Evolutionary conservation across 768 basidiomycete species (phyloP).

Genomic region (Tricholoma matsutake): DNA sequence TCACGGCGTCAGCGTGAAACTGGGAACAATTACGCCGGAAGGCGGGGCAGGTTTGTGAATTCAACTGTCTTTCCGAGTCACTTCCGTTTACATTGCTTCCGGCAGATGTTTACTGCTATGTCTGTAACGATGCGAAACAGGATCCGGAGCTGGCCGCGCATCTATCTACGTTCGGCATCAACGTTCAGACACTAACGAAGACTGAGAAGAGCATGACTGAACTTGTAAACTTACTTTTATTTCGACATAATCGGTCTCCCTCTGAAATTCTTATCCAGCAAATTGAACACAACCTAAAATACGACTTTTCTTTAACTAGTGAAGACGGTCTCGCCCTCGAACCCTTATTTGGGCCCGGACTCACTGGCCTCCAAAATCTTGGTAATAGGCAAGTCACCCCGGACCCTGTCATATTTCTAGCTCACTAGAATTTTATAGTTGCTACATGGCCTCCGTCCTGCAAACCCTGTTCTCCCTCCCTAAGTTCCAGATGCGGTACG

Average conservation of each 20-base stretch:
- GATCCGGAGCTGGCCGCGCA: conserved; percentile 76
- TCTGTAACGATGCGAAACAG: conserved; percentile 77
- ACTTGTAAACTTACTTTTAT: conserved; percentile 48
- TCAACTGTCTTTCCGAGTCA: neutral
- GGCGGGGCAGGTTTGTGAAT: conserved; percentile 72
- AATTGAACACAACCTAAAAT: conserved; percentile 94
- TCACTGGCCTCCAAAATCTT: conserved; percentile 89
- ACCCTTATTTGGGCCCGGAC: conserved; percentile 83
- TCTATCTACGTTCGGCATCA: conserved; percentile 82
- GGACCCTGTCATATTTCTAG: neutral
- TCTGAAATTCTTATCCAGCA: conserved; percentile 46
- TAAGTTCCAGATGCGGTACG: conserved; percentile 72
- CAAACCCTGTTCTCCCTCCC: conserved; percentile 84
- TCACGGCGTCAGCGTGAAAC: conserved; percentile 86
- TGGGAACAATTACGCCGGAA: conserved; percentile 96
- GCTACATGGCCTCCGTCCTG: conserved; percentile 95
- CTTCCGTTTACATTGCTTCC: neutral
- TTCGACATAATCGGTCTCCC: conserved; percentile 17
- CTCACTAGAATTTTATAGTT: conserved; percentile 43
- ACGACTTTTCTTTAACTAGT: conserved; percentile 87
- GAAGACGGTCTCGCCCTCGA: conserved; percentile 86
- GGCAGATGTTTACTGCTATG: conserved; percentile 90
- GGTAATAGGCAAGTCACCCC: conserved; percentile 64
- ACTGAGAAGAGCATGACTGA: conserved; percentile 98
- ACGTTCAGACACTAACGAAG: conserved; percentile 76